Conservation (phyloP, 352 stramenopile species). For the Phytophthora chlamydospora region DNA sequence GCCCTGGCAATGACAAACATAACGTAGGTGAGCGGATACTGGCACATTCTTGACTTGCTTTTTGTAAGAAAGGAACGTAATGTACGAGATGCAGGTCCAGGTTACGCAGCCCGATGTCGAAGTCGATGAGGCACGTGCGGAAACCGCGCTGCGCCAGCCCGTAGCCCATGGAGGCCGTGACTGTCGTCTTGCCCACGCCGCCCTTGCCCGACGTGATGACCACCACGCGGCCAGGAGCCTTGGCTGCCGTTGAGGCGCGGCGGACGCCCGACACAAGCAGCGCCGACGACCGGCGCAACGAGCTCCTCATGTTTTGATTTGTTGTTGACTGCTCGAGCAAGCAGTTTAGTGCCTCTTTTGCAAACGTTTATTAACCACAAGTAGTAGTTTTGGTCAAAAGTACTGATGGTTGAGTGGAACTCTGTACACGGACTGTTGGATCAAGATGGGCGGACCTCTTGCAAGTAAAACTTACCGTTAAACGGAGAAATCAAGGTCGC, state of each 20-base stretch:
- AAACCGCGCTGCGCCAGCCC: conserved; percentile 83
- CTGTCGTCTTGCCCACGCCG: conserved; percentile 93
- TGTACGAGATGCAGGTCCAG: conserved; percentile 89
- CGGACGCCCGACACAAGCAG: conserved; percentile 12
- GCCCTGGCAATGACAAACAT: conserved; percentile 33
- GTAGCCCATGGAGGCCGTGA: conserved; percentile 88
- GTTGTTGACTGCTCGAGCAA: conserved; percentile 8
- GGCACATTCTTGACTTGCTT: not conserved
- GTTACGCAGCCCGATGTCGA: conserved; percentile 94
- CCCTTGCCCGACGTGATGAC: conserved; percentile 94
- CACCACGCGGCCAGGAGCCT: conserved; percentile 70
- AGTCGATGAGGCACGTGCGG: conserved; percentile 93
- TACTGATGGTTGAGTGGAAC: no score
- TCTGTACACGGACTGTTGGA: no score
- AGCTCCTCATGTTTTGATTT: conserved; percentile 17
- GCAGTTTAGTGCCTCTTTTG: no score
- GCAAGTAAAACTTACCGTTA: no score
- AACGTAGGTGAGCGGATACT: conserved; percentile 8
- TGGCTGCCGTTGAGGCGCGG: conserved; percentile 14
- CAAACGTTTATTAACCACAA: no score
- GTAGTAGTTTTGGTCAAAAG: no score
- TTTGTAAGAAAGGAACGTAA: conserved; percentile 15
- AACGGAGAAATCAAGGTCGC: no score
- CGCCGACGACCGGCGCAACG: conserved; percentile 10
- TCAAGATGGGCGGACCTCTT: no score